Conservation (phyloP, 108 stramenopile species). For the Nitzschia sp. region DNA sequence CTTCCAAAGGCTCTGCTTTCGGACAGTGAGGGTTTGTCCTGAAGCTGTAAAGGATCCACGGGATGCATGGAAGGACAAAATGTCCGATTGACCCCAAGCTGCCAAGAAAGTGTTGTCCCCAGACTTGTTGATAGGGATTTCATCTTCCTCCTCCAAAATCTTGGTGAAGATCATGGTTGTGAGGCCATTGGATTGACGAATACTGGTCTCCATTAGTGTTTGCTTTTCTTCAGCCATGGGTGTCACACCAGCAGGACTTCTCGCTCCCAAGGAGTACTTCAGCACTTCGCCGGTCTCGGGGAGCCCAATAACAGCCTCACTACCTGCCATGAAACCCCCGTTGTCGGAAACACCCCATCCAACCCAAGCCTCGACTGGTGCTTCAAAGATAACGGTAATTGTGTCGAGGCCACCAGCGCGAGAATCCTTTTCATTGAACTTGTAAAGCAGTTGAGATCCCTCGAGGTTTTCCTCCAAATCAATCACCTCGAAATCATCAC, state of each 20-base stretch:
- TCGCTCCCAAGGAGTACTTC: slow-evolving; percentile 50
- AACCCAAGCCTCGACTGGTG: slow-evolving; percentile 39
- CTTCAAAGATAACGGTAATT: slow-evolving; percentile 27
- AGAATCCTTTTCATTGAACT: slow-evolving; percentile 21
- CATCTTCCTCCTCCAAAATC: slow-evolving; percentile 48
- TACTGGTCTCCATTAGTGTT: slow-evolving; percentile 50
- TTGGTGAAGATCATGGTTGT: slow-evolving; percentile 68
- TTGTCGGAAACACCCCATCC: slow-evolving; percentile 36
- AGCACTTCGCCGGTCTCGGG: slow-evolving; percentile 37
- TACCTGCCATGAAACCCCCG: slow-evolving; percentile 42
- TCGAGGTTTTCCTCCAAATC: slow-evolving; percentile 16
- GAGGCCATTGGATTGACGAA: slow-evolving; percentile 36
- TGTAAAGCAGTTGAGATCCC: slow-evolving; percentile 8
- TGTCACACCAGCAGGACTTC: slow-evolving; percentile 27
- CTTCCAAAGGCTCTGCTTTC: slow-evolving; percentile 45
- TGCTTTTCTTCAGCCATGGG: slow-evolving; percentile 39
- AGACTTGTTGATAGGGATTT: slow-evolving; percentile 40
- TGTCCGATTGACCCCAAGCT: slow-evolving; percentile 43
- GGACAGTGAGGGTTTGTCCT: slow-evolving; percentile 7
- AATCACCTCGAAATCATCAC: not conserved
- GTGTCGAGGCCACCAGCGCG: slow-evolving; percentile 29
- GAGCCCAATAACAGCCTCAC: slow-evolving; percentile 58
- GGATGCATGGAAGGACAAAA: slow-evolving; percentile 37
- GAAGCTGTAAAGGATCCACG: slow-evolving; percentile 27
- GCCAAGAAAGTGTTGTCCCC: slow-evolving; percentile 46